Evolutionary conservation across 2,329 filamentous ascomycete species (phyloP).

Genomic region (Cladophialophora bantiana): DNA sequence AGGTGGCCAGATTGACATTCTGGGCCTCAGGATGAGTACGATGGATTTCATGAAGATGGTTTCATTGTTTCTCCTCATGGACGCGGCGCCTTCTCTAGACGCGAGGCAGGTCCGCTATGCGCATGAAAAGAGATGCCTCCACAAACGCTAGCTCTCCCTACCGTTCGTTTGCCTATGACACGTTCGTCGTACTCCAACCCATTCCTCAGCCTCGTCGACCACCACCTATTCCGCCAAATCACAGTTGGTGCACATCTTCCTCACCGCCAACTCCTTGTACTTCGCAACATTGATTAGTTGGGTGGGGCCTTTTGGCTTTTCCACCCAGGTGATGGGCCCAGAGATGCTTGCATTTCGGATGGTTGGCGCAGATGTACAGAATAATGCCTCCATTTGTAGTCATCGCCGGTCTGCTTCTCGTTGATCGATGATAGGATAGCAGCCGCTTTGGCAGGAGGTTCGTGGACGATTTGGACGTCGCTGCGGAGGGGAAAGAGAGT

Average conservation of each 20-base stretch:
- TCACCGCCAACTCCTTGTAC: neutral
- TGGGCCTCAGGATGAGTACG: neutral
- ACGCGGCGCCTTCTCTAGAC: neutral
- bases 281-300: neutral
- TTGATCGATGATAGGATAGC: neutral
- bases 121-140: neutral
- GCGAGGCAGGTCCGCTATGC: neutral
- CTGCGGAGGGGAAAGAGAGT: neutral
- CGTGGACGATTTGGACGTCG: neutral
- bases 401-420: neutral
- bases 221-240: neutral
- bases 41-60: neutral
- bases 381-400: conserved; percentile 1
- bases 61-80: neutral
- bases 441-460: neutral
- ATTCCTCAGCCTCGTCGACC: conserved; percentile 4
- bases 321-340: neutral
- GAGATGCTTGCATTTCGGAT: neutral
- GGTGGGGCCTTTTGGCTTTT: neutral
- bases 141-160: neutral
- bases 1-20: neutral
- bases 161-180: neutral
- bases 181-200: neutral
- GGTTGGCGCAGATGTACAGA: neutral
- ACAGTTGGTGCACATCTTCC: neutral